Base-by-base conservation (phyloP, 805 yeast genomes). In the Suhomyces xylopsoci region DNA sequence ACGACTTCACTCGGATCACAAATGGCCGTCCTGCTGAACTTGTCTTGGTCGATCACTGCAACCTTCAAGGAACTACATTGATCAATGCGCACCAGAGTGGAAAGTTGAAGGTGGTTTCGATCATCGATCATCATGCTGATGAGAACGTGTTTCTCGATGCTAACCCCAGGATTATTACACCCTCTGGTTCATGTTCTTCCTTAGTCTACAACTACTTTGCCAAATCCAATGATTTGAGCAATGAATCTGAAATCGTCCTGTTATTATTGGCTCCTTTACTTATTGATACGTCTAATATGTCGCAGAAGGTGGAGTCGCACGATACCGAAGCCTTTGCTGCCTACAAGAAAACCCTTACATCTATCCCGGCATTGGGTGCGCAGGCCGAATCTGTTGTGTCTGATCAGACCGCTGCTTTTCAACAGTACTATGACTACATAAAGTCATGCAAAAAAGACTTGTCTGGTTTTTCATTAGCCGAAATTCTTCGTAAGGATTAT, bases 71-170 rank as follows among this genome's bases (percentile, higher is more conserved):
- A 12, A 41, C 45, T 10, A 65, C 70, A 1, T 61, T 79, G 49
- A 64, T 60, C 12, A 64, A 61, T 15, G 53, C 62, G 7, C 65
- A 65, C 45, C 60, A 71, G 10, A 50, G 63, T 3, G 58, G 62
- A 3, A 54, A 57, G 7, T 48, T 67, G 5, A 59, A 66, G 5
- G 83, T 87, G 0, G 67, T 68, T 1, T 85, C 84, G 0, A 82
- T 94, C 6, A 81, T 94, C 24, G 99, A 93, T 65, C 99, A 93
- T 65, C 99, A 93, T 65, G 87, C 78, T 15, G 97, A 92, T 61
- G 87, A 85, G 56, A 71, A 71, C 0, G 66, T 69, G 7, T 82
- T 74, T 57, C 36, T 58, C 15, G 72, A 81, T 44, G 83, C 83
- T 0, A 49, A 50, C 0, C 97, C 97, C 0, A 69, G 94, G 50